Evolutionary conservation across 2,329 filamentous ascomycete genomes (phyloP).

Genomic region (Trichothecium roseum): DNA sequence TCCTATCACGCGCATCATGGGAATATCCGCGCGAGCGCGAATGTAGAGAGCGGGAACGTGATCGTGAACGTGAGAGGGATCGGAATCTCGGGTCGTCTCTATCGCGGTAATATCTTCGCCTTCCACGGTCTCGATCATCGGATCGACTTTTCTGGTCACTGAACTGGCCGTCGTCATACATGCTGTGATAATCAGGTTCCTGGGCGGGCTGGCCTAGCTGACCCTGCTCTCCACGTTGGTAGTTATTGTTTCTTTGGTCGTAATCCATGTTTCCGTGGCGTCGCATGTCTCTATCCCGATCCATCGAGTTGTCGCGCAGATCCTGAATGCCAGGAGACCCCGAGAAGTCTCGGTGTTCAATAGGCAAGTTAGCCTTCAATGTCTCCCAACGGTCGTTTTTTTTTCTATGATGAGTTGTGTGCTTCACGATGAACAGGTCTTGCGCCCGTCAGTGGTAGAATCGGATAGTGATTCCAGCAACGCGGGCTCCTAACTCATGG

Average conservation of each 20-base stretch:
- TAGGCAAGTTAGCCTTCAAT: slow-evolving; percentile 33
- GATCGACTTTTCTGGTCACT: slow-evolving; percentile 10
- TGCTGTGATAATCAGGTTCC: slow-evolving; percentile 19
- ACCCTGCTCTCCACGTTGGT: slow-evolving; percentile 11
- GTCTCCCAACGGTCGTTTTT: slow-evolving; percentile 15
- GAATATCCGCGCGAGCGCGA: too few relatives aligned
- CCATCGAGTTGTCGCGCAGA: slow-evolving; percentile 22
- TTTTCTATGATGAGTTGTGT: background rate
- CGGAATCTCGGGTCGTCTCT: slow-evolving; percentile 11
- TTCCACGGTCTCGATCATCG: slow-evolving; percentile 10
- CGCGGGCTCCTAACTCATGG: too few relatives aligned
- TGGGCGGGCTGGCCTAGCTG: too few relatives aligned
- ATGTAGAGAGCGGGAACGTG: too few relatives aligned
- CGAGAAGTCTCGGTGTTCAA: slow-evolving; percentile 31
- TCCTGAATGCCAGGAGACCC: slow-evolving; percentile 31
- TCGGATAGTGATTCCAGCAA: too few relatives aligned
- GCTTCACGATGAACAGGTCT: background rate
- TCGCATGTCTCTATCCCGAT: slow-evolving; percentile 14
- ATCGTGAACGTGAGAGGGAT: slow-evolving; percentile 14
- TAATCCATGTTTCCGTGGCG: slow-evolving; percentile 13
- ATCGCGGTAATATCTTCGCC: slow-evolving; percentile 7
- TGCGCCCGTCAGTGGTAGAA: background rate
- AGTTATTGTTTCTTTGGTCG: slow-evolving; percentile 3
- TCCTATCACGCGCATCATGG: slow-evolving; percentile 8
- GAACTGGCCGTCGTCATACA: slow-evolving; percentile 27